Evolutionary conservation across 768 basidiomycete genomes (phyloP), one percentile per base, ranked within the genome.

Genomic region (Russula virescens): DNA sequence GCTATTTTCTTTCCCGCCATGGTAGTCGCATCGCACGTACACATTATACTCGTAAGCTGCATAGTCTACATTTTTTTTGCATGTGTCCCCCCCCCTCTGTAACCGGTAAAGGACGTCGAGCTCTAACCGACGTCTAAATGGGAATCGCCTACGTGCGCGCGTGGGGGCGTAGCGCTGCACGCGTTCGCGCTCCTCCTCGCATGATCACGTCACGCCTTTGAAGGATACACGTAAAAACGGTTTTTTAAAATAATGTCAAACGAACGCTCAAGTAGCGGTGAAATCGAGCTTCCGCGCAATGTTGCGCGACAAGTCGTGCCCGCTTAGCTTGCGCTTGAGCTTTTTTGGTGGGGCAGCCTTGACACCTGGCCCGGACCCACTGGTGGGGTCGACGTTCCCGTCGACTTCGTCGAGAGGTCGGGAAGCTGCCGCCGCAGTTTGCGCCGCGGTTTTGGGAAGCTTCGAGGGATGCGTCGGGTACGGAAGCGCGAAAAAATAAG

Each of bases 401-500:
- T 93, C 88, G 13, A 89, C 79, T 68, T 93, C 90, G 69, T 90
- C 90, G 3, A 88, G 80, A 5, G 89, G 84, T 31, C 85, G 78
- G 0, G 76, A 72, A 5, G 79, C 72, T 1, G 77, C 74, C 51
- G 78, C 74, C 51, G 78, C 78, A 46, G 73, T 76, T 14, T 75
- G 67, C 4, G 67, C 74, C 50, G 69, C 65, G 60, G 84, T 75
- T 82, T 95, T 92, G 0, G 97, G 97, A 1, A 99, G 81, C 69
- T 91, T 89, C 9, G 86, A 87, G 0, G 94, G 94, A 66, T 91
- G 88, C 0, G 94, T 88, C 0, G 97, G 94, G 67, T 89, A 85
- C 9, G 94, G 94, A 4, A 89, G 77, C 13, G 89, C 83, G 46
- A 83, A 83, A 78, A 98, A 98, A 74, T 96, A 98, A 3, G 89